Conservation (phyloP, 2,329 filamentous ascomycete species). For the Fusarium sacchari region DNA sequence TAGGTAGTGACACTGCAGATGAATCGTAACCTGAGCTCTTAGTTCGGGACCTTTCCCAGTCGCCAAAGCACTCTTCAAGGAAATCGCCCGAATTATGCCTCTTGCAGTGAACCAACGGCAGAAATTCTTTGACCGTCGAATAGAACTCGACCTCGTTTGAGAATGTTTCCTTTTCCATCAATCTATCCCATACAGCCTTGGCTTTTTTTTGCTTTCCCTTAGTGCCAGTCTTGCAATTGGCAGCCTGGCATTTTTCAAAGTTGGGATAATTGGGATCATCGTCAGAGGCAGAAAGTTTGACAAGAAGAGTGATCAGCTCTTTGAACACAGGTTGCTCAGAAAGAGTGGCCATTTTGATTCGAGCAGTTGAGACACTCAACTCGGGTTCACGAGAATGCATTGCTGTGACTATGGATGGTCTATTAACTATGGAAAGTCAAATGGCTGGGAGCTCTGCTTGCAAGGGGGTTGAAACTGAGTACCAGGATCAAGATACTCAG, state of each 20-base stretch:
- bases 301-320: not conserved
- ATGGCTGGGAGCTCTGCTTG: not conserved
- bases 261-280: not conserved
- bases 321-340: not conserved
- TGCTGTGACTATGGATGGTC: not conserved
- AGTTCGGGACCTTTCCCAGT: constrained; percentile 1
- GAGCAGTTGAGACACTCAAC: not conserved
- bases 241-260: not conserved
- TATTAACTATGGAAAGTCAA: not conserved
- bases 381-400: not conserved
- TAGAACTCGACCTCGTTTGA: not conserved
- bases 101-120: not conserved
- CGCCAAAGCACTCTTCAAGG: not conserved
- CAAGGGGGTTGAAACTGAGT: not conserved
- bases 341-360: not conserved
- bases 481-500: constrained; percentile 1
- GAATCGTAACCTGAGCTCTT: not conserved
- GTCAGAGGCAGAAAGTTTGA: not conserved
- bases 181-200: not conserved
- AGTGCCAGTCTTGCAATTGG: not conserved
- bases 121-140: not conserved
- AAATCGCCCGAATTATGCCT: fast-evolving
- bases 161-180: not conserved
- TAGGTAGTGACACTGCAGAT: not conserved
- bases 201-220: not conserved